Evolutionary conservation across 441 rosid genomes (phyloP), one percentile per base, ranked within the genome.

Genomic region (Adansonia madagascariensis): DNA sequence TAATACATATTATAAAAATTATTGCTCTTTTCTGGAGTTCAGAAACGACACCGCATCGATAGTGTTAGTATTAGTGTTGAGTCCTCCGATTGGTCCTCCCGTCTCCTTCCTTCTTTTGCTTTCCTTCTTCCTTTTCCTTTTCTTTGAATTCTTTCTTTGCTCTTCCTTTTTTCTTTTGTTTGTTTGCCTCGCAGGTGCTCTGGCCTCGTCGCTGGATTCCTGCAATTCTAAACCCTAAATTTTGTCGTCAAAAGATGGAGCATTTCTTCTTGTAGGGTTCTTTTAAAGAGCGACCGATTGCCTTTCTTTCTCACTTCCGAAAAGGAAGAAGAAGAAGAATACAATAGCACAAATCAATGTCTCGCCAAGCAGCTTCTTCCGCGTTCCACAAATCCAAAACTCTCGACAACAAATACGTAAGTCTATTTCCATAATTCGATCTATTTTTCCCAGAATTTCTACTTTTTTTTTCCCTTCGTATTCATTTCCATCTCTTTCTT

Each of bases 341-440:
- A 57, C 39, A 59, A 8, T 8, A 20, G 55, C 43, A 64, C 53
- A 70, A 17, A 73, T 77, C 77, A 49, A 96, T 94, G 98, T 89
- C 99, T 78, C 93, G 97, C 76, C 99, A 91, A 83, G 75, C 89
- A 80, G 79, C 97, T 75, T 76, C 98, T 43, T 61, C 95, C 41
- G 94, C 90, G 57, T 89, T 94, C 76, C 97, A 86, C 89, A 94
- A 94, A 86, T 90, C 97, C 75, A 96, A 94, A 91, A 91, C 98
- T 78, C 98, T 94, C 76, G 98, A 96, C 85, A 96, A 96, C 90
- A 96, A 94, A 96, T 96, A 96, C 62, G 99, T 95, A 83, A 89
- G 88, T 71, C 50, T 49, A 60, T 74, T 78, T 35, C 49, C 2
- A 8, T 57, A 14, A 9, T 74, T 64, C 39, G 41, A 63, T 79